Conservation (phyloP, 83 land plant species). For the Diphasiastrum complanatum region DNA sequence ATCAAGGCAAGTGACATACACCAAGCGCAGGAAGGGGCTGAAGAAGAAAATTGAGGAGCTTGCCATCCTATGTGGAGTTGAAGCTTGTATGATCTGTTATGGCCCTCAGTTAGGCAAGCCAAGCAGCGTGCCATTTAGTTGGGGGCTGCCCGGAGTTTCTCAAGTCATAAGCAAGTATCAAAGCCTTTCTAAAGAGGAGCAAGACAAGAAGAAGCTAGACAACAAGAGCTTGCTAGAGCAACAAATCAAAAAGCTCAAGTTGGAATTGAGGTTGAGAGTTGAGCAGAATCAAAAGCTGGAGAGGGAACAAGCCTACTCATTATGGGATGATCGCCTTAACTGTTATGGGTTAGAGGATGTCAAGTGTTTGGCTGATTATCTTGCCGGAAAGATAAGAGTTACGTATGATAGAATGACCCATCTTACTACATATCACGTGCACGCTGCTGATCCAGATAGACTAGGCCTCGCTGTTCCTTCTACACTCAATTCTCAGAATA, state of each 20-base stretch:
- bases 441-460: no score
- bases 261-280: not conserved
- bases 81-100: constrained; percentile 27
- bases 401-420: no score
- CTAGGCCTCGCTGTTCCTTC: no score
- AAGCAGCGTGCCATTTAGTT: constrained; percentile 9
- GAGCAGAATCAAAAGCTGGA: constrained; percentile 14
- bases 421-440: no score
- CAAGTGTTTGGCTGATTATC: no score
- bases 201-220: constrained; percentile 30
- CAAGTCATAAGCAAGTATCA: constrained; percentile 18
- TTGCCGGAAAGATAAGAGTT: no score
- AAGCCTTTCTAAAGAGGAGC: constrained; percentile 23
- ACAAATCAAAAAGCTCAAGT: constrained; percentile 17
- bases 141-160: constrained; percentile 23
- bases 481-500: no score
- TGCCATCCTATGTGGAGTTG: constrained; percentile 25
- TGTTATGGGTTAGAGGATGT: no score
- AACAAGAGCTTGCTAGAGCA: constrained; percentile 17
- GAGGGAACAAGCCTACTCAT: constrained; percentile 15
- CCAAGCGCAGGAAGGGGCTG: constrained; percentile 25
- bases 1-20: constrained; percentile 27
- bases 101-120: constrained; percentile 21
- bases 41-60: constrained; percentile 35
- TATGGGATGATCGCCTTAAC: no score